Evolutionary conservation across 2,329 filamentous ascomycete species (phyloP).

Genomic region (Ophiostoma ulmi): DNA sequence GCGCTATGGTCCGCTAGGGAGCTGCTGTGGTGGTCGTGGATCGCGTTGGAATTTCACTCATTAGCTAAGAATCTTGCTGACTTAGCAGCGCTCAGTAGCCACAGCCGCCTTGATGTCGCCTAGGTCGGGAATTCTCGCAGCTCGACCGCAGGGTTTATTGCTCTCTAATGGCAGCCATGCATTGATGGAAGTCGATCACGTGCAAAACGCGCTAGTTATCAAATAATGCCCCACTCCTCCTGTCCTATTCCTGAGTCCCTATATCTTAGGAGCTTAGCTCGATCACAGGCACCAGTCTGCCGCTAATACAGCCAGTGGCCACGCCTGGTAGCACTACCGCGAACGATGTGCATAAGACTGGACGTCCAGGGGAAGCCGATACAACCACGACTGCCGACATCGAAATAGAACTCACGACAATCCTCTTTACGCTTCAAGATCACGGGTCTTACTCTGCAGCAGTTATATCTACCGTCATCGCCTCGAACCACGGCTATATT

Average conservation of each 20-base stretch:
- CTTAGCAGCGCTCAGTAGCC: neutral
- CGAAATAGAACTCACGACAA: constrained; percentile 1
- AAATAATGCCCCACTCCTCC: neutral
- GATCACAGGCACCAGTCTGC: neutral
- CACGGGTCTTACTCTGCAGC: neutral
- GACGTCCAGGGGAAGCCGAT: constrained; percentile 15
- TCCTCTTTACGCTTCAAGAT: neutral
- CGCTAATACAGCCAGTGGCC: constrained; percentile 12
- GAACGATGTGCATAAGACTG: constrained; percentile 22
- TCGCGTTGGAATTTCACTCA: constrained; percentile 27
- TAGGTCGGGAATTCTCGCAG: constrained; percentile 25
- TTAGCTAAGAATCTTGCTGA: constrained; percentile 15
- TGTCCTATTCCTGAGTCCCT: neutral
- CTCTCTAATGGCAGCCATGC: neutral
- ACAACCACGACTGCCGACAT: constrained; percentile 15
- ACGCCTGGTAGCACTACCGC: constrained; percentile 23
- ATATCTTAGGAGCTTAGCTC: neutral
- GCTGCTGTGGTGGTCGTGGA: neutral
- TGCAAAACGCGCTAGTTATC: neutral
- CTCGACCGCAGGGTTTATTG: neutral
- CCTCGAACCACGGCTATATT: neutral
- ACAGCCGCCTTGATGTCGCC: neutral
- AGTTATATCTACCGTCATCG: neutral
- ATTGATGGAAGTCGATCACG: constrained; percentile 12
- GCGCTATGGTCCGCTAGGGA: neutral